Conservation (phyloP, 1,284 basidiomycete genomes). For the Stygiomarasmius scandens region DNA sequence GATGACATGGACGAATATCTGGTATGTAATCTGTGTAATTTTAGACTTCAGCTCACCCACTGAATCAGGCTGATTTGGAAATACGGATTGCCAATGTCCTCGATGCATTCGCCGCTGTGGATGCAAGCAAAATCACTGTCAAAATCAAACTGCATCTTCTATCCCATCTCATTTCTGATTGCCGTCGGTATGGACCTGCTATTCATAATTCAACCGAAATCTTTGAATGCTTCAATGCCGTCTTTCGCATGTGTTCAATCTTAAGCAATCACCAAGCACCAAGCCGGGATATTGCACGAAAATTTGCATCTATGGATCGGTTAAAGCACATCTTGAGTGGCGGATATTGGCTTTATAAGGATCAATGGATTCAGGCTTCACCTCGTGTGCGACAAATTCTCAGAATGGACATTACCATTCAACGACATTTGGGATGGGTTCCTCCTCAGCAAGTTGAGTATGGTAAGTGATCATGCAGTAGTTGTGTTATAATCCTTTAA, state of each 20-base stretch:
- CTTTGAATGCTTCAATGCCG: slow-evolving; percentile 38
- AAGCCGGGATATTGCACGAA: slow-evolving; percentile 37
- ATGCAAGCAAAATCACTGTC: slow-evolving; percentile 33
- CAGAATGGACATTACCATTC: neutral
- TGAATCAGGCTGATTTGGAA: slow-evolving; percentile 30
- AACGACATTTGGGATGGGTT: slow-evolving; percentile 17
- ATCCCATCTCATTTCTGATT: slow-evolving; percentile 33
- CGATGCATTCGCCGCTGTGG: slow-evolving; percentile 29
- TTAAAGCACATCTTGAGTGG: slow-evolving; percentile 36
- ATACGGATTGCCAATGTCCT: slow-evolving; percentile 34
- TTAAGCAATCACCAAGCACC: slow-evolving; percentile 39
- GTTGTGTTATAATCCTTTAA: neutral
- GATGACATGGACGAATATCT: slow-evolving; percentile 35
- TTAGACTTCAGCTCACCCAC: slow-evolving; percentile 22
- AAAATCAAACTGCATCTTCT: slow-evolving; percentile 43
- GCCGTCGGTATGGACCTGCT: slow-evolving; percentile 36
- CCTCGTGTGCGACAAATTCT: neutral
- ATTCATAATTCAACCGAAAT: slow-evolving; percentile 35
- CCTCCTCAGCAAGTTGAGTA: neutral
- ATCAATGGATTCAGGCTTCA: slow-evolving; percentile 3
- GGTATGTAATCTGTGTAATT: no score
- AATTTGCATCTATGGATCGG: slow-evolving; percentile 32
- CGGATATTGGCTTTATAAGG: slow-evolving; percentile 28
- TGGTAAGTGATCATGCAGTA: slow-evolving; percentile 2
- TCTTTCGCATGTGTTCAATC: slow-evolving; percentile 38